Conservation (phyloP, 345 rosid genomes). For the Gossypium ekmanianum region DNA sequence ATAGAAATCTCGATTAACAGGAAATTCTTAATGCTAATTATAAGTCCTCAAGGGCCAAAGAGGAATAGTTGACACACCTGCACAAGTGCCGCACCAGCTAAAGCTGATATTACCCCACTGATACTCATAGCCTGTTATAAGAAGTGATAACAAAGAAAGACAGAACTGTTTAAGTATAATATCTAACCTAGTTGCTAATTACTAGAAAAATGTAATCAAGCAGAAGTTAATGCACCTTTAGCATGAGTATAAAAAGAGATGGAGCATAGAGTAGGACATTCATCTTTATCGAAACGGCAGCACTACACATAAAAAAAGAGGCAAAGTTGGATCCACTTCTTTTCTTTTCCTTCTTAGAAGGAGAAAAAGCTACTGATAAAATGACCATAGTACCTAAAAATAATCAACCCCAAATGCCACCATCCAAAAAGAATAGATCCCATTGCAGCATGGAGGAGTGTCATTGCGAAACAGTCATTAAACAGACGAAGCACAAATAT, state of each 20-base stretch:
- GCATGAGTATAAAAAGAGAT: constrained; percentile 65
- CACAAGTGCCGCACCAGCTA: constrained; percentile 81
- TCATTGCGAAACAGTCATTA: constrained; percentile 91
- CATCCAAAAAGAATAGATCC: constrained; percentile 54
- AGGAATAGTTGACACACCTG: constrained; percentile 51
- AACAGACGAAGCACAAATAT: constrained; percentile 92
- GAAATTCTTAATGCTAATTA: not conserved
- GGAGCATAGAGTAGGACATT: constrained; percentile 92
- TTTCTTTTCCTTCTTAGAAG: constrained; percentile 7
- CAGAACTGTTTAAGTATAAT: constrained; percentile 14
- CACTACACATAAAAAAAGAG: constrained; percentile 36
- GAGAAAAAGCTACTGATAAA: not conserved
- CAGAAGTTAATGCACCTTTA: constrained; percentile 50
- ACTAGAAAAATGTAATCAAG: not conserved
- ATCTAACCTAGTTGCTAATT: constrained; percentile 11
- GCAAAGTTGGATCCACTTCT: constrained; percentile 15
- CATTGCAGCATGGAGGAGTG: constrained; percentile 71
- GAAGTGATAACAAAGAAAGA: constrained; percentile 25
- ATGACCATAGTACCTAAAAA: constrained; percentile 60
- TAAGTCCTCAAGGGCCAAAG: constrained; percentile 14
- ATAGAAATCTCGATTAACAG: constrained; percentile 1
- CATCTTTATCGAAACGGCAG: constrained; percentile 91
- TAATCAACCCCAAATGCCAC: constrained; percentile 82
- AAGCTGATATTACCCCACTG: constrained; percentile 66
- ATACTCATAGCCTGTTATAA: constrained; percentile 64